Evolutionary conservation across 2,329 filamentous ascomycete genomes (phyloP), one percentile per base, ranked within the genome.

Genomic region (Diplodia seriata): DNA sequence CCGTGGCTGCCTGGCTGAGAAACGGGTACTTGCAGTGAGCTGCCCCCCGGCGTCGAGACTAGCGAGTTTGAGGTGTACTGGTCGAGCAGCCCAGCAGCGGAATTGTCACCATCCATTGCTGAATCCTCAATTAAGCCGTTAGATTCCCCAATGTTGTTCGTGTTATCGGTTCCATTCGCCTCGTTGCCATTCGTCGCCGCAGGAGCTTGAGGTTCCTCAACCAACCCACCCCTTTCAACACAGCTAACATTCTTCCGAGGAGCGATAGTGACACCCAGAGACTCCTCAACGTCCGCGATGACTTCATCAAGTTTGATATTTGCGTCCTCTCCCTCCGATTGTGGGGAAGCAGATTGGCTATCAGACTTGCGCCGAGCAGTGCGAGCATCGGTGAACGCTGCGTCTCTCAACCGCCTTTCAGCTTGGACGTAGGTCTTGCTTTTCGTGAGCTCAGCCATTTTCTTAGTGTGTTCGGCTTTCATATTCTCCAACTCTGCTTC

Each of bases 401-500:
- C 85, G 66, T 85, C 85, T 40, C 92, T 88, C 67, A 98, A 82
- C 69, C 91, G 88, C 72, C 90, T 87, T 79, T 97, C 94, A 1
- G 92, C 91, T 68, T 87, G 84, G 72, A 88, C 89, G 61, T 97
- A 84, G 0, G 89, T 79, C 8, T 90, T 90, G 66, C 88, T 89
- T 67, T 87, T 86, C 77, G 90, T 90, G 73, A 97, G 86, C 71
- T 89, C 90, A 29, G 89, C 87, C 81, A 98, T 86, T 68, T 89
- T 86, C 74, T 88, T 88, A 2, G 88, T 89, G 77, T 99, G 94
- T 33, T 90, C 87, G 40, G 86, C 87, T 78, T 93, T 92, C 86
- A 98, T 89, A 72, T 88, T 89, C 72, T 94, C 91, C 67, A 98
- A 93, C 74, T 98, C 94, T 0, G 87, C 87, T 69, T 91, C 88